Base-by-base conservation (phyloP, 352 stramenopile genomes). In the Blastocystis sp. region DNA sequence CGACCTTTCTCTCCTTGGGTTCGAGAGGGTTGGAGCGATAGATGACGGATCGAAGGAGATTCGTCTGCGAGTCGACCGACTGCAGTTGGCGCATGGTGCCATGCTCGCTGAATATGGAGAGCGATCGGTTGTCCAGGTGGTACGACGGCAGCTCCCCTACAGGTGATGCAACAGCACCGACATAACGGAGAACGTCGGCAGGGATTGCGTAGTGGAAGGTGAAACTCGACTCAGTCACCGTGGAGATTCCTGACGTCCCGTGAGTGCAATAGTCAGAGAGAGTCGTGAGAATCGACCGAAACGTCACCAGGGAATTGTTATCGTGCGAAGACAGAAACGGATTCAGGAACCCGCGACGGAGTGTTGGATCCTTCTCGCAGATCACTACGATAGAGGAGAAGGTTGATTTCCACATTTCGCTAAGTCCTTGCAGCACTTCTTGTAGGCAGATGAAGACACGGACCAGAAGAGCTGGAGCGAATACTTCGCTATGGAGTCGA, bases 341-440 rank as follows among this genome's bases (percentile, higher is more conserved):
- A 20, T 84, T 84, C n/a, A 84, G 43, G 47, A 84, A 84, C n/a
- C 26, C 41, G 2, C 73, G 50, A 34, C 43, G 50, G 20, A 84
- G 55, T 15, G 73, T 84, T 29, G 73, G 73, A 45, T 84, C 73
- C n/a, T 84, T 84, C 29, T 63, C 54, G 50, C 73, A 84, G 39
- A 84, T 84, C 47, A 84, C 73, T 84, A 45, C 2, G 29, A 15
- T 26, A 69, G 29, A 84, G 20, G 15, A 5, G 3, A 45, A 13
- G 0, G 50, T 20, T 2, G 50, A 26, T 8, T 1, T 34, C 1
- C 4, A 84, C 73, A 20, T 26, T 66, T 84, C n/a, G 53, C 73
- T 8, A 84, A 47, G 18, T 84, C 73, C 53, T 84, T 84, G 47
- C 47, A 84, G 26, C 43, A 64, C 23, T 61, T 59, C 50, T 84